phyloP scores from a whole-genome alignment of 495 filamentous ascomycete genomes.

The Talaromyces nanjingensis region DNA sequence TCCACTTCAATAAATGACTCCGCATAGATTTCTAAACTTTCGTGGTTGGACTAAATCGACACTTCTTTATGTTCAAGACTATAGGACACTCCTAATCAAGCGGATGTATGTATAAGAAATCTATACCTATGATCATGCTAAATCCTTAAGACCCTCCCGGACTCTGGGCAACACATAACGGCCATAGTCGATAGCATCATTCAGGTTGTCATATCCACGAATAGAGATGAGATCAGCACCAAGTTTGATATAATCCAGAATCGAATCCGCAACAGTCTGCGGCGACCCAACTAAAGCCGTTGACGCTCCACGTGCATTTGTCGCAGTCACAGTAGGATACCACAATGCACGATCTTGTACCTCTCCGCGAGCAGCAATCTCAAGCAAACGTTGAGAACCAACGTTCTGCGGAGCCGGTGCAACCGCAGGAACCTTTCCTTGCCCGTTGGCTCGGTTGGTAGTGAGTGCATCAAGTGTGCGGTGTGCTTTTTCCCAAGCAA shows the following conservation, averaged over 20 bases:
- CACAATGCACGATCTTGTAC: conserved; percentile 49
- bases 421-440: conserved; percentile 19
- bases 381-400: conserved; percentile 45
- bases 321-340: conserved; percentile 50
- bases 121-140: not conserved
- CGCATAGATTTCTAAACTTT: too few species aligned
- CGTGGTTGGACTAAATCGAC: too few species aligned
- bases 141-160: conserved; percentile 15
- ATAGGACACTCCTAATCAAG: too few species aligned
- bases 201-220: conserved; percentile 47
- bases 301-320: conserved; percentile 47
- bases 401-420: conserved; percentile 42
- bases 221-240: conserved; percentile 48
- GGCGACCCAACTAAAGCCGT: conserved; percentile 46
- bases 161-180: conserved; percentile 42
- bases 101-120: not conserved
- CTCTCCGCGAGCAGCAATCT: conserved; percentile 45
- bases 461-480: conserved; percentile 36
- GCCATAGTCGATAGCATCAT: conserved; percentile 48
- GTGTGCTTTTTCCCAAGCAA: conserved; percentile 47
- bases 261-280: conserved; percentile 40
- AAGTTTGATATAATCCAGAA: conserved; percentile 47
- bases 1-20: too few species aligned
- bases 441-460: conserved; percentile 23
- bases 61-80: too few species aligned